Evolutionary conservation across 169 alveolate genomes (phyloP).

Genomic region (Plasmodium knowlesi): DNA sequence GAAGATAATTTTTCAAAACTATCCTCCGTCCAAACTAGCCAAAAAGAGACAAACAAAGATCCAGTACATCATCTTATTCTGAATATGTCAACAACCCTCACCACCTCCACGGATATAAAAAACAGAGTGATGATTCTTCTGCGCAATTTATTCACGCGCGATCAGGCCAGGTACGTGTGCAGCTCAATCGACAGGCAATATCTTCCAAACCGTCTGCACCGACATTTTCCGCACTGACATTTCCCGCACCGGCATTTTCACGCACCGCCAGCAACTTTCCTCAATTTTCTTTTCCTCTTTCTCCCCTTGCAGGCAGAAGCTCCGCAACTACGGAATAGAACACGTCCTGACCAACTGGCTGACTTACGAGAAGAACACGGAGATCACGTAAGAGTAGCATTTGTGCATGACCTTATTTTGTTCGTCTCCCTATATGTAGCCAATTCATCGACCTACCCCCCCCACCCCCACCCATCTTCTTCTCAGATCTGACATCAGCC

Average conservation of each 20-base stretch:
- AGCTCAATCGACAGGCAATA: background rate
- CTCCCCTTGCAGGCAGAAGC: constrained; percentile 14
- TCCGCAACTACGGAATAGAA: constrained; percentile 12
- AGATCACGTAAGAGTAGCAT: background rate
- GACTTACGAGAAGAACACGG: background rate
- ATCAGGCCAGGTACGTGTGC: constrained; percentile 7
- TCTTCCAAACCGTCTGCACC: background rate
- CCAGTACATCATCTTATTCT: constrained; percentile 2
- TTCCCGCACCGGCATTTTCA: background rate
- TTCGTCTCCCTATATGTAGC: background rate
- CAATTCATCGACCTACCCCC: background rate
- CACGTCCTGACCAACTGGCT: constrained; percentile 31
- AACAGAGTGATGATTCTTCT: constrained; percentile 21
- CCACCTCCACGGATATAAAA: constrained; percentile 8
- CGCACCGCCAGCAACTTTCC: no score
- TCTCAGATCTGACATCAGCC: background rate
- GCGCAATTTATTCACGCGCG: background rate
- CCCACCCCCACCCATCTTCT: background rate
- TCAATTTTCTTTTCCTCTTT: background rate
- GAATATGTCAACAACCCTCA: constrained; percentile 7
- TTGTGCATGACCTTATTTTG: background rate
- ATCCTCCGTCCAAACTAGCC: background rate
- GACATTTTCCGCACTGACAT: background rate
- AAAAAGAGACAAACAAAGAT: background rate
- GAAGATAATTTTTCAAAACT: background rate